A percentile compares a stretch with the other conserved stretches of the same genome.
These are phyloP conservation scores for Eimeria zaria DNA, from an alignment of 169 alveolate genomes.

Conservation along the genomic window DNA sequence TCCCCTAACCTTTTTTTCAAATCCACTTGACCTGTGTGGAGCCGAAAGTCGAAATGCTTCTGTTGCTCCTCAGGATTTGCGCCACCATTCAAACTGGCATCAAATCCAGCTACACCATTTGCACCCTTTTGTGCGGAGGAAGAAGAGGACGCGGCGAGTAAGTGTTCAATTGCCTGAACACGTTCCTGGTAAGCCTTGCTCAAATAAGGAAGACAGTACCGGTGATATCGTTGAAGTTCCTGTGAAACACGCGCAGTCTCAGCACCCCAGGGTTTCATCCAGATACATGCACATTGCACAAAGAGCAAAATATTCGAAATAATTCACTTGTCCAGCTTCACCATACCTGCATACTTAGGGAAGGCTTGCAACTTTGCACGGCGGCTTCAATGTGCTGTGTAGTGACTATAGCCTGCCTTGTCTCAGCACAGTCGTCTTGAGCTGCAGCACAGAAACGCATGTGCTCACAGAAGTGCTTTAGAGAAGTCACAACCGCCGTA, in stretches of 20 bases:
- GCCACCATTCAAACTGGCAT: neutral
- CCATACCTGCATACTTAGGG: slow-evolving; percentile 49
- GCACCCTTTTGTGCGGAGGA: neutral
- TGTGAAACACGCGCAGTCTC: slow-evolving; percentile 2
- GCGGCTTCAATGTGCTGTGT: slow-evolving; percentile 18
- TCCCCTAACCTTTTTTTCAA: neutral
- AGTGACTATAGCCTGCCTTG: neutral
- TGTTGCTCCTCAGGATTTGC: neutral
- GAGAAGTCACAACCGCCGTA: neutral
- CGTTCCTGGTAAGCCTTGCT: slow-evolving; percentile 51
- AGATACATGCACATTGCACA: neutral
- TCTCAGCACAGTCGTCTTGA: neutral
- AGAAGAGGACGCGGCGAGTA: slow-evolving; percentile 10
- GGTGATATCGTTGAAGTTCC: slow-evolving; percentile 73
- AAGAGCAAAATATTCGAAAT: neutral
- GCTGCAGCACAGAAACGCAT: neutral
- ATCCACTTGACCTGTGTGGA: neutral
- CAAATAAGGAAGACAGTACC: slow-evolving; percentile 58
- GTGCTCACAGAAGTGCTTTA: neutral
- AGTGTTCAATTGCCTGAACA: slow-evolving; percentile 3
- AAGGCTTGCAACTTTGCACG: neutral
- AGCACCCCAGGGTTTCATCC: neutral
- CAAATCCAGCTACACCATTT: neutral
- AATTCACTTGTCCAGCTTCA: neutral
- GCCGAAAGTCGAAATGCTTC: neutral